These are phyloP conservation scores for Niebla homalea DNA, from an alignment of 495 filamentous ascomycete genomes.

Conservation along the genomic window DNA sequence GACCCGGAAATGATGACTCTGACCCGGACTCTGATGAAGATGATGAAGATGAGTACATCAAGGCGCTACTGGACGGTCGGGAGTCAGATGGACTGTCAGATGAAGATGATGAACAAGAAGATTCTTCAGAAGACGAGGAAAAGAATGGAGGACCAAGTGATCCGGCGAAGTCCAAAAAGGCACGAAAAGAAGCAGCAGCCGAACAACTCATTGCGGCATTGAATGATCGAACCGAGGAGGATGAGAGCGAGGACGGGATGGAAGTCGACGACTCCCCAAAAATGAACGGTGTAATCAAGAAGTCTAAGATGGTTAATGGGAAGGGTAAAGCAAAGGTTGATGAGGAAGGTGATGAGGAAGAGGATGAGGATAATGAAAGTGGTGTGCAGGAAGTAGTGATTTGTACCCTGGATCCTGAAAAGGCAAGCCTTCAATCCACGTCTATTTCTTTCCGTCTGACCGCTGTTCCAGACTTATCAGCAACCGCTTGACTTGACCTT, in stretches of 20 bases:
- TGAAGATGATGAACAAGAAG: slow-evolving; percentile 47
- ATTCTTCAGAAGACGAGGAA: slow-evolving; percentile 57
- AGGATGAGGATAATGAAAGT: slow-evolving; percentile 46
- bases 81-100: slow-evolving; percentile 41
- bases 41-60: slow-evolving; percentile 48
- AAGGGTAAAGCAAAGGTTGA: slow-evolving; percentile 74
- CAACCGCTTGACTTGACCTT: slow-evolving; percentile 90
- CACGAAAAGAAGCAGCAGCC: slow-evolving; percentile 50
- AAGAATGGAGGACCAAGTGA: slow-evolving; percentile 81
- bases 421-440: slow-evolving; percentile 32
- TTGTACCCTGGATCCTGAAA: slow-evolving; percentile 83
- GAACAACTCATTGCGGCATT: slow-evolving; percentile 27
- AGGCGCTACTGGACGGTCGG: slow-evolving; percentile 31
- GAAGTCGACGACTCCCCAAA: slow-evolving; percentile 46
- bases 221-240: slow-evolving; percentile 16
- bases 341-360: slow-evolving; percentile 50
- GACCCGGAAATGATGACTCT: slow-evolving; percentile 37
- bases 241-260: slow-evolving; percentile 47
- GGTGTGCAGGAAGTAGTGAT: slow-evolving; percentile 71
- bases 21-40: slow-evolving; percentile 47
- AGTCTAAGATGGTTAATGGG: slow-evolving; percentile 35
- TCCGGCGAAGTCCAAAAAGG: slow-evolving; percentile 74
- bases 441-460: slow-evolving; percentile 2
- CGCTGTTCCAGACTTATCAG: slow-evolving; percentile 64
- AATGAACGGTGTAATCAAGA: slow-evolving; percentile 44